These are phyloP conservation scores for Cryphonectria radicalis DNA, from an alignment of 2,329 filamentous ascomycete genomes.

Conservation along the genomic window DNA sequence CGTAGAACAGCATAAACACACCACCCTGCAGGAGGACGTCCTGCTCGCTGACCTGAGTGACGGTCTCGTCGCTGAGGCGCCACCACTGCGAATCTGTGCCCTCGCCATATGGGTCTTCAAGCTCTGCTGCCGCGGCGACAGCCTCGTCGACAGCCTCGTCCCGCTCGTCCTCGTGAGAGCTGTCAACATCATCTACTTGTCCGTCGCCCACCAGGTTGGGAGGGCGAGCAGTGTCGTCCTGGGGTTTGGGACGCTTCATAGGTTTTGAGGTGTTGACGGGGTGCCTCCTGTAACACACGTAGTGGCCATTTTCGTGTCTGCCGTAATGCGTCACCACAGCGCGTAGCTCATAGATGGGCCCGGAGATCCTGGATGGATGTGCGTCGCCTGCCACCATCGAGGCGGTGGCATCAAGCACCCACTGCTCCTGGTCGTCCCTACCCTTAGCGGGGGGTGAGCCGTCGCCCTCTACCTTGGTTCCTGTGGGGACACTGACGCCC, in stretches of 20 bases:
- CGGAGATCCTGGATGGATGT: slow-evolving; percentile 54
- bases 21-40: slow-evolving; percentile 76
- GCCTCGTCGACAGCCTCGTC: slow-evolving; percentile 35
- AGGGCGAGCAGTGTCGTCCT: slow-evolving; percentile 28
- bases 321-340: slow-evolving; percentile 90
- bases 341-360: slow-evolving; percentile 74
- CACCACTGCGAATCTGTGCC: slow-evolving; percentile 71
- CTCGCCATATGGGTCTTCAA: slow-evolving; percentile 21
- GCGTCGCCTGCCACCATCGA: slow-evolving; percentile 73
- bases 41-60: slow-evolving; percentile 73
- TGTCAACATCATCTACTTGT: slow-evolving; percentile 33
- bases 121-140: slow-evolving; percentile 19
- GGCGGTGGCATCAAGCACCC: slow-evolving; percentile 68
- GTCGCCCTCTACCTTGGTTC: slow-evolving; percentile 21
- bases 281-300: slow-evolving; percentile 86
- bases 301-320: slow-evolving; percentile 92
- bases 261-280: slow-evolving; percentile 61
- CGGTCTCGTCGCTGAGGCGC: slow-evolving; percentile 87
- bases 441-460: slow-evolving; percentile 34
- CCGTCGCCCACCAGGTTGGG: slow-evolving; percentile 34
- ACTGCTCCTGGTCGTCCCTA: slow-evolving; percentile 59
- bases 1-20: slow-evolving; percentile 98
- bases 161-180: slow-evolving; percentile 19
- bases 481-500: slow-evolving; percentile 23
- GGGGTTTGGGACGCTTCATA: slow-evolving; percentile 16